These are phyloP conservation scores for Penicillium manginii DNA, from an alignment of 495 filamentous ascomycete genomes.

Conservation along the genomic window DNA sequence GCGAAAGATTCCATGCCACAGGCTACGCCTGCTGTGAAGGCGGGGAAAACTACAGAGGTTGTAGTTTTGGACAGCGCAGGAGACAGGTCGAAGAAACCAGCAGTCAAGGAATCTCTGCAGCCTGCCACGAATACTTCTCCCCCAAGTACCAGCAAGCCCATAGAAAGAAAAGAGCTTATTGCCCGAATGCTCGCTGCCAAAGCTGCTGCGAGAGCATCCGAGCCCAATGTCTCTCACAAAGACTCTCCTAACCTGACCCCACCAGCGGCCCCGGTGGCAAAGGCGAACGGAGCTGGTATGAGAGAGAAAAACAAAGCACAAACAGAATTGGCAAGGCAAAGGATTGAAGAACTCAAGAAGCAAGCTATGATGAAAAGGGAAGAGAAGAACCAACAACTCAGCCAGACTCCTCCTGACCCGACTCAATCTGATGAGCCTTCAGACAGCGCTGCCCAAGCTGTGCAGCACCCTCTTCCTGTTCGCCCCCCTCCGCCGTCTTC, in stretches of 20 bases:
- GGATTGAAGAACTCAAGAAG: slow-evolving; percentile 55
- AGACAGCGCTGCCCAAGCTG: slow-evolving; percentile 9
- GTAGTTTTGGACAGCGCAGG: not conserved
- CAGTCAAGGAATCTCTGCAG: not conserved
- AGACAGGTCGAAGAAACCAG: not conserved
- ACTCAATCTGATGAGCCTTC: not conserved
- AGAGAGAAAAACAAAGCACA: slow-evolving; percentile 60
- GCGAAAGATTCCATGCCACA: not conserved
- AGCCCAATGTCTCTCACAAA: slow-evolving; percentile 23
- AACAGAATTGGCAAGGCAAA: slow-evolving; percentile 55
- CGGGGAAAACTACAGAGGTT: not conserved
- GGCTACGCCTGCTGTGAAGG: not conserved
- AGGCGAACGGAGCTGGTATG: slow-evolving; percentile 31
- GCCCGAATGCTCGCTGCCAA: slow-evolving; percentile 70
- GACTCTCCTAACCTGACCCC: slow-evolving; percentile 17
- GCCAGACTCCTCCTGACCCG: slow-evolving; percentile 1
- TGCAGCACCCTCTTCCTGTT: slow-evolving; percentile 49
- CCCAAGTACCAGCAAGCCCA: slow-evolving; percentile 44
- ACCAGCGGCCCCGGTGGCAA: slow-evolving; percentile 9
- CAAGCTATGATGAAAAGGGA: slow-evolving; percentile 41
- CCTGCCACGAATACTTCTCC: slow-evolving; percentile 12
- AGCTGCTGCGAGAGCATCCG: slow-evolving; percentile 42
- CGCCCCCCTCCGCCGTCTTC: slow-evolving; percentile 41
- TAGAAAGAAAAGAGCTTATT: slow-evolving; percentile 78
- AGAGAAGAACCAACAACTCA: slow-evolving; percentile 29